A percentile compares a stretch with the other conserved stretches of the same genome.
Conservation (phyloP, 23 red algal species). For the Gracilaria vermiculophylla region DNA sequence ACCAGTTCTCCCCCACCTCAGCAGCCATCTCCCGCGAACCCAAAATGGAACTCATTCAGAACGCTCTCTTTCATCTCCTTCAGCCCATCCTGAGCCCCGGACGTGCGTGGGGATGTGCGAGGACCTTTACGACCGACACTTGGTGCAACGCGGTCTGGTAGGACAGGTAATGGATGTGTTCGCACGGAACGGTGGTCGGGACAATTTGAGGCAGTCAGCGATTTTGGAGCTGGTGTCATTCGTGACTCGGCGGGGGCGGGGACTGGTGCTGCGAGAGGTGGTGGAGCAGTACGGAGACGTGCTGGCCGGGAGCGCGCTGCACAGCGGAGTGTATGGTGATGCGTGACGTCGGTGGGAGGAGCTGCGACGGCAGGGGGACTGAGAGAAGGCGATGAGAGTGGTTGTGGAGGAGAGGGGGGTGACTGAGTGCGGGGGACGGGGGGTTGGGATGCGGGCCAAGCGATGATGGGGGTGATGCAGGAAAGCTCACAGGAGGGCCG, state of each 20-base stretch:
- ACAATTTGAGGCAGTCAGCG: slow-evolving; percentile 62
- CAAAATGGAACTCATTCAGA: not conserved
- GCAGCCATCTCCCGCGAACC: not conserved
- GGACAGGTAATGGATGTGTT: slow-evolving; percentile 49
- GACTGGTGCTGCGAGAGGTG: slow-evolving; percentile 34
- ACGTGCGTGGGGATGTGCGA: slow-evolving; percentile 64
- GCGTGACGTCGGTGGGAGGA: slow-evolving; percentile 32
- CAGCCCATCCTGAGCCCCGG: no score
- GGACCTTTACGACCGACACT: slow-evolving; percentile 49
- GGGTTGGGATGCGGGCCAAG: not conserved
- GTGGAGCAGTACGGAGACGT: slow-evolving; percentile 35
- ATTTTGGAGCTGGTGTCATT: slow-evolving; percentile 58
- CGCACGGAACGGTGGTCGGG: slow-evolving; percentile 24
- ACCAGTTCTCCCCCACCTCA: no score
- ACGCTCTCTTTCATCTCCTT: no score
- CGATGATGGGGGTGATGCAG: no score
- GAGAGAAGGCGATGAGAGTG: not conserved
- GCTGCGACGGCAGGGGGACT: not conserved
- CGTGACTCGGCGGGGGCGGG: not conserved
- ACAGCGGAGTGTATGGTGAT: slow-evolving; percentile 14
- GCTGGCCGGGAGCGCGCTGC: slow-evolving; percentile 12
- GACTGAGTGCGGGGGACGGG: not conserved
- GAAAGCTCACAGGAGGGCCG: no score
- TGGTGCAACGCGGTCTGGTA: slow-evolving; percentile 31
- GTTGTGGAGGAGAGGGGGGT: not conserved